phyloP scores from a whole-genome alignment of 257 asterid genomes.

The Henckelia pumila region DNA sequence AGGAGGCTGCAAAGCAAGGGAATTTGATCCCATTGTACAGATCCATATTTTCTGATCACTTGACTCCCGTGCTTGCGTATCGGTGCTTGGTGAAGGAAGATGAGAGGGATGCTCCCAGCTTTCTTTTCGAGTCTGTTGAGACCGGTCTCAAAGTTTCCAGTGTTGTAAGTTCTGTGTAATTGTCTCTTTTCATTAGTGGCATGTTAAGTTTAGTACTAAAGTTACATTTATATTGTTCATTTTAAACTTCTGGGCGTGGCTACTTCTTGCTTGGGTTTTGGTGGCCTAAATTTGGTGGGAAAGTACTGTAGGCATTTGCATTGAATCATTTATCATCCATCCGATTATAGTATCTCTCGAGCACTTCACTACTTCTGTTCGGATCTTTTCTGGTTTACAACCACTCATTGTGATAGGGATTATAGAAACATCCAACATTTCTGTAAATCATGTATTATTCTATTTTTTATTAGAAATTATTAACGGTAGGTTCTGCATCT shows the following conservation, averaged over 20 bases:
- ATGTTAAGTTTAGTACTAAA: not conserved
- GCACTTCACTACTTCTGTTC: too few relatives aligned
- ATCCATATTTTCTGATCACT: constrained; percentile 81
- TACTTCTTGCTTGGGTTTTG: not conserved
- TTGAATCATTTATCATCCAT: not conserved
- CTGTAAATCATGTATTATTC: too few relatives aligned
- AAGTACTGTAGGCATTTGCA: not conserved
- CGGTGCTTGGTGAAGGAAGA: constrained; percentile 93
- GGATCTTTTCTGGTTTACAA: too few relatives aligned
- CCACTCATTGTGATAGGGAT: too few relatives aligned
- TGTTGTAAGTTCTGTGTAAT: constrained; percentile 47
- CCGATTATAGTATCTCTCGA: too few relatives aligned
- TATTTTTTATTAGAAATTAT: too few relatives aligned
- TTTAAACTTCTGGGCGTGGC: not conserved
- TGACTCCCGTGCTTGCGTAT: constrained; percentile 93
- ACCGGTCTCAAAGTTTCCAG: constrained; percentile 74
- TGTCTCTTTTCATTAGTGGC: too few relatives aligned
- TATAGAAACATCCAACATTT: too few relatives aligned
- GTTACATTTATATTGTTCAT: not conserved
- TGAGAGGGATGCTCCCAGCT: constrained; percentile 96
- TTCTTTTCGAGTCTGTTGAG: constrained; percentile 86
- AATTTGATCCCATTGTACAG: constrained; percentile 80
- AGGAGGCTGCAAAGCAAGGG: constrained; percentile 85
- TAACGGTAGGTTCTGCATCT: not conserved
- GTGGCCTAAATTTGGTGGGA: not conserved